phyloP scores from a whole-genome alignment of 1,139 yeast species.

The Suhomyces terraborum region DNA sequence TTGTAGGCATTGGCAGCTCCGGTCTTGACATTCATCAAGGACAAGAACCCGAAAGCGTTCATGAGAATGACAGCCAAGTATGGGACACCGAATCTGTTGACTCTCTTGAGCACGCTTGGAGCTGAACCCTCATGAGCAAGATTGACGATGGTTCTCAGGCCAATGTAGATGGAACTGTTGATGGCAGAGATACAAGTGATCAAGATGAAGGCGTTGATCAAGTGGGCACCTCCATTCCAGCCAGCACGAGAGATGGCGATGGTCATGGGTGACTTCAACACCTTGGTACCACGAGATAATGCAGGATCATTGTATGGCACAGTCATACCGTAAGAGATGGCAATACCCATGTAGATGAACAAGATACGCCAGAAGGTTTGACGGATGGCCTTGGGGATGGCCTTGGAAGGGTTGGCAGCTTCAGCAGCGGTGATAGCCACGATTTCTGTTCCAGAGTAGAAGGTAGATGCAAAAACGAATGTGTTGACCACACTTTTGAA shows the following conservation, averaged over 20 bases:
- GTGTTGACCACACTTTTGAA: slow-evolving; percentile 63
- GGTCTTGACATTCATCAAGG: slow-evolving; percentile 51
- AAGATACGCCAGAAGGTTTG: slow-evolving; percentile 58
- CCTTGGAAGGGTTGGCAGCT: slow-evolving; percentile 54
- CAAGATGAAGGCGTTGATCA: slow-evolving; percentile 53
- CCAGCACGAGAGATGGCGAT: slow-evolving; percentile 50
- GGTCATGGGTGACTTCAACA: slow-evolving; percentile 46
- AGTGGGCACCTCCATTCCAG: slow-evolving; percentile 51
- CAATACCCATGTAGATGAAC: slow-evolving; percentile 56
- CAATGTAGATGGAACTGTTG: slow-evolving; percentile 54
- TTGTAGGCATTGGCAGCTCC: slow-evolving; percentile 56
- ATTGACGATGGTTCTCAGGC: slow-evolving; percentile 53
- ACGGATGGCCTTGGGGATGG: slow-evolving; percentile 59
- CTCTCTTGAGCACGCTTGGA: slow-evolving; percentile 44
- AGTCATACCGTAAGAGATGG: slow-evolving; percentile 54
- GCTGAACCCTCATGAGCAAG: slow-evolving; percentile 54
- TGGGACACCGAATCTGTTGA: slow-evolving; percentile 53
- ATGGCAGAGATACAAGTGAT: slow-evolving; percentile 56
- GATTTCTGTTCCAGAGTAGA: slow-evolving; percentile 60
- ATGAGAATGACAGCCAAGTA: slow-evolving; percentile 49
- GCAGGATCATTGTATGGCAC: slow-evolving; percentile 53
- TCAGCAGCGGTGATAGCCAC: slow-evolving; percentile 61
- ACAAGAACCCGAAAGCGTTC: slow-evolving; percentile 52
- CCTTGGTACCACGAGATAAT: slow-evolving; percentile 26
- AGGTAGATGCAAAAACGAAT: slow-evolving; percentile 68